phyloP scores from a whole-genome alignment of 495 filamentous ascomycete species.

The Aspergillus funiculosus region DNA sequence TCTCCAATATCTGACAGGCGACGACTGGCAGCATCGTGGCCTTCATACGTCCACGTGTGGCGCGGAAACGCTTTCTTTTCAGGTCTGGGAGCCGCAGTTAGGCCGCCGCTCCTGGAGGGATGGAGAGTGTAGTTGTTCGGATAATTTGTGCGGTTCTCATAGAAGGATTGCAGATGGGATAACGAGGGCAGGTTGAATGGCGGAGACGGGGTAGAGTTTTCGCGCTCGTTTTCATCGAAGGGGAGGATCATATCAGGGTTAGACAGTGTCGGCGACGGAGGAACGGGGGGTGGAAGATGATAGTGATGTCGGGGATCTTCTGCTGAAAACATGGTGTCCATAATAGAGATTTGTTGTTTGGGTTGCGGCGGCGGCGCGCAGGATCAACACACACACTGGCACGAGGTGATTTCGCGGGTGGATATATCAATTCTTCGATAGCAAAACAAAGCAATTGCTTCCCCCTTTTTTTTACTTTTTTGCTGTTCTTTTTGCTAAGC shows the following conservation, averaged over 20 bases:
- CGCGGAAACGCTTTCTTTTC: conserved; percentile 38
- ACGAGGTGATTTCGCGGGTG: neutral
- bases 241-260: conserved; percentile 94
- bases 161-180: conserved; percentile 33
- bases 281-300: conserved; percentile 14
- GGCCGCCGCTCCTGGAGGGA: conserved; percentile 9
- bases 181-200: conserved; percentile 40
- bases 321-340: conserved; percentile 6
- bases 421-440: neutral
- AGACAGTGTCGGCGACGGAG: conserved; percentile 76
- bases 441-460: conserved; percentile 2
- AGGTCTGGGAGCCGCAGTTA: conserved; percentile 8
- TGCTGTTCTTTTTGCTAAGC: conserved; percentile 2
- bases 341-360: neutral
- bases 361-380: too few species aligned
- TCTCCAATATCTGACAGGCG: conserved; percentile 70
- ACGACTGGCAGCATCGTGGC: conserved; percentile 51
- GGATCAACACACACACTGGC: conserved; percentile 3
- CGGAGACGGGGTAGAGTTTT: conserved; percentile 48
- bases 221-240: conserved; percentile 49
- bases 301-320: conserved; percentile 14
- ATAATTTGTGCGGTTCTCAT: conserved; percentile 16
- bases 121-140: conserved; percentile 21
- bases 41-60: conserved; percentile 46
- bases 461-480: conserved; percentile 6